A percentile compares a stretch with the other conserved stretches of the same genome.
Evolutionary conservation across 2,329 filamentous ascomycete genomes (phyloP).

Genomic region (Paraphoma chrysanthemicola): DNA sequence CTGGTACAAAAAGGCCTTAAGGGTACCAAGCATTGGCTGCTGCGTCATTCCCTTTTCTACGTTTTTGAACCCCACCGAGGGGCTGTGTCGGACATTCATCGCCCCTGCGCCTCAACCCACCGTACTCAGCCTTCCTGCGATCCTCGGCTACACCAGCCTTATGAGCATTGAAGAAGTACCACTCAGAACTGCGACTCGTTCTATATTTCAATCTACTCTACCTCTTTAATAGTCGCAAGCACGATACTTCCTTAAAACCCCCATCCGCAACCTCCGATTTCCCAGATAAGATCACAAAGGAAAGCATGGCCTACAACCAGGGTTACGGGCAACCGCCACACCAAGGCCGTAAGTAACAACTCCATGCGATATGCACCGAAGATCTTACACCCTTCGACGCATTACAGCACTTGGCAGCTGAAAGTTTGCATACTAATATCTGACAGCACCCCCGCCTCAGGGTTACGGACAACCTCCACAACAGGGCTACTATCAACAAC

Average conservation of each 20-base stretch:
- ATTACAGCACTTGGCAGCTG: constrained; percentile 22
- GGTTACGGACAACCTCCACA: constrained; percentile 33
- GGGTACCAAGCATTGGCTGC: constrained; percentile 6
- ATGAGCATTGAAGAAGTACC: not conserved
- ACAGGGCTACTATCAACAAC: constrained; percentile 40
- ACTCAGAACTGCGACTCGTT: not conserved
- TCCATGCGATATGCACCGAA: constrained; percentile 6
- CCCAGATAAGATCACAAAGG: not conserved
- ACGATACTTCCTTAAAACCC: not conserved
- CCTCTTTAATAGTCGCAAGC: not conserved
- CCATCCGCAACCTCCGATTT: not conserved
- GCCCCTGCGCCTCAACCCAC: constrained; percentile 6
- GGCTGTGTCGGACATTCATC: constrained; percentile 3
- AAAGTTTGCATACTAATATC: constrained; percentile 29
- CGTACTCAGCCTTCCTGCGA: constrained; percentile 1
- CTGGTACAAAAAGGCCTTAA: not conserved
- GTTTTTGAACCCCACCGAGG: constrained; percentile 1
- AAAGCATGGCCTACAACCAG: constrained; percentile 36
- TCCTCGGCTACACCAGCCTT: not conserved
- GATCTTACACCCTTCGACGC: constrained; percentile 12
- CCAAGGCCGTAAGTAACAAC: constrained; percentile 37
- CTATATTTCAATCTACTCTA: not conserved
- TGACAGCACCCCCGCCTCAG: constrained; percentile 33
- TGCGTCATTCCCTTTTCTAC: constrained; percentile 1
- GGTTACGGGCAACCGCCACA: constrained; percentile 36